Conservation (phyloP, 2,329 filamentous ascomycete species). For the Botrytis porri region DNA sequence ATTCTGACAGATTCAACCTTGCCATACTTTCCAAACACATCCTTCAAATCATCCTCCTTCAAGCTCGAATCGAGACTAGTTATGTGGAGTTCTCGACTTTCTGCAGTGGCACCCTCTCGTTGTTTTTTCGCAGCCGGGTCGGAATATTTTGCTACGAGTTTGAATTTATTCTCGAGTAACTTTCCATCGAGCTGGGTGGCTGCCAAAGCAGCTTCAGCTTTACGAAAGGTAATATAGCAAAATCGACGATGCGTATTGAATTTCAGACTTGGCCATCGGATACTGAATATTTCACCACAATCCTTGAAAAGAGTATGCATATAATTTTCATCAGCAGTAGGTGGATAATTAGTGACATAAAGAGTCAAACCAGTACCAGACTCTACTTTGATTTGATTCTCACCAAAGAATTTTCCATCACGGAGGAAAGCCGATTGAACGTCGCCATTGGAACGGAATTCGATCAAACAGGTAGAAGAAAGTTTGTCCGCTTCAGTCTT, state of each 20-base stretch:
- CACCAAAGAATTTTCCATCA: slow-evolving; percentile 75
- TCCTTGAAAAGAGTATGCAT: slow-evolving; percentile 66
- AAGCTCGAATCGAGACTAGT: slow-evolving; percentile 62
- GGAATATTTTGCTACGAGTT: slow-evolving; percentile 76
- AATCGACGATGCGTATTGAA: slow-evolving; percentile 86
- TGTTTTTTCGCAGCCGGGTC: slow-evolving; percentile 75
- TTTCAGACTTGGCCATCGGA: slow-evolving; percentile 89
- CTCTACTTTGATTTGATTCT: slow-evolving; percentile 68
- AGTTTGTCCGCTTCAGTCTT: slow-evolving; percentile 58
- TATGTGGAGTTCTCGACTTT: slow-evolving; percentile 82
- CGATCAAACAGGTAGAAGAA: slow-evolving; percentile 71
- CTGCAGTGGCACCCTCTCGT: slow-evolving; percentile 76
- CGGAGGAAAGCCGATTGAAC: slow-evolving; percentile 76
- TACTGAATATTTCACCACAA: slow-evolving; percentile 78
- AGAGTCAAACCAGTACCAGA: slow-evolving; percentile 77
- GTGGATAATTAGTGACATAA: slow-evolving; percentile 88
- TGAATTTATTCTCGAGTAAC: slow-evolving; percentile 64
- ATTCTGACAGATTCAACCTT: slow-evolving; percentile 70
- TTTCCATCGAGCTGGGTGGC: slow-evolving; percentile 73
- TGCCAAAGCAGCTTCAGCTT: slow-evolving; percentile 61
- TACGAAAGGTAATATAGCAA: slow-evolving; percentile 90
- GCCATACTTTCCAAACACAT: slow-evolving; percentile 73
- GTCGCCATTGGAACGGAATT: slow-evolving; percentile 80
- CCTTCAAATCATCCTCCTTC: slow-evolving; percentile 65
- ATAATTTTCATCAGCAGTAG: slow-evolving; percentile 67